A percentile compares a stretch with the other conserved stretches of the same genome.
Evolutionary conservation across 306 rosid genomes (phyloP).

Genomic region (Rubus idaeus): DNA sequence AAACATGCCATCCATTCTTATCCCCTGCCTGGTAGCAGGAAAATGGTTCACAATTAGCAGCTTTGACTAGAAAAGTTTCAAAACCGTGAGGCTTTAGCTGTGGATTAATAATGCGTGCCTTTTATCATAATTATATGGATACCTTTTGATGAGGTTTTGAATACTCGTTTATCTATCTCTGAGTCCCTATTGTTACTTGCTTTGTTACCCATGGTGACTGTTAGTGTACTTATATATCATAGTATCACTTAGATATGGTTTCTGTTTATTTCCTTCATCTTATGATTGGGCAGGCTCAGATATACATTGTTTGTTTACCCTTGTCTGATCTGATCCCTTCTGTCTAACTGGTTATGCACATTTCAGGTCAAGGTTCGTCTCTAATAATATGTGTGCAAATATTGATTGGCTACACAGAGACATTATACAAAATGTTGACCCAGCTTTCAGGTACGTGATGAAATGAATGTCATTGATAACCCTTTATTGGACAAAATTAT

Average conservation of each 20-base stretch:
- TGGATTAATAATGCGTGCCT: neutral
- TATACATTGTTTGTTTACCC: neutral
- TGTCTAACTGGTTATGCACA: conserved; percentile 30
- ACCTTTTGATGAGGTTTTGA: neutral
- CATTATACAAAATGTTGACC: conserved; percentile 81
- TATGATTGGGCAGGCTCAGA: neutral
- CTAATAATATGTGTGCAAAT: conserved; percentile 90
- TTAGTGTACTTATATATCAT: neutral
- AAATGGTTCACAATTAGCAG: neutral
- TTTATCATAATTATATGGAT: neutral
- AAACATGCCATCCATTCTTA: neutral
- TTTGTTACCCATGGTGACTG: neutral
- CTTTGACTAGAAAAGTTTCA: neutral
- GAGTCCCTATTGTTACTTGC: neutral
- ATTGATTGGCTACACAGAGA: conserved; percentile 91
- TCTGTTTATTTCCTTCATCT: neutral
- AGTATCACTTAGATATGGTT: neutral
- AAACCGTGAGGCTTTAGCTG: neutral
- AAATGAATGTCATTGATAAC: no score
- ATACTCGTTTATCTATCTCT: no score
- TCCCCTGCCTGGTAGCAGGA: neutral
- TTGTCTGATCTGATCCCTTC: no score
- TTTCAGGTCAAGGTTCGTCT: conserved; percentile 97
- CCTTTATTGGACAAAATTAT: neutral
- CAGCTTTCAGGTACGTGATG: conserved; percentile 81